Evolutionary conservation across 306 rosid genomes (phyloP).

Genomic region (Glycine soja): DNA sequence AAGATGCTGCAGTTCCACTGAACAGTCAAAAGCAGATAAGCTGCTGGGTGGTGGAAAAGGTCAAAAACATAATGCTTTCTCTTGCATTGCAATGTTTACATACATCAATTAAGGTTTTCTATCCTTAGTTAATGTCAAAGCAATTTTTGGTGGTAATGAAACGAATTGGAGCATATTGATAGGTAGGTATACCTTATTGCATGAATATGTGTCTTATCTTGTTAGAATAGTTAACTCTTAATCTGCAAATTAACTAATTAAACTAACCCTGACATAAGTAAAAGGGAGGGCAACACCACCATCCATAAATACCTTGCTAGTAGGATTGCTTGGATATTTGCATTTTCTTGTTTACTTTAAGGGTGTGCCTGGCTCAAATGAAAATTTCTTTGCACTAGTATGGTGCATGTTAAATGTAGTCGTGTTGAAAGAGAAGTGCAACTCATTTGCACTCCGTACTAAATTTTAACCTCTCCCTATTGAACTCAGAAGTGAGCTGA

Average conservation of each 20-base stretch:
- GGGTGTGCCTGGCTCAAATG: slow-evolving; percentile 23
- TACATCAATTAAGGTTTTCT: slow-evolving; percentile 23
- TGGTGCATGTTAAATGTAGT: too few relatives aligned
- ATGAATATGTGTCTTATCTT: slow-evolving; percentile 38
- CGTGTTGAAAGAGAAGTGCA: too few relatives aligned
- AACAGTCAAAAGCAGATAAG: slow-evolving; percentile 75
- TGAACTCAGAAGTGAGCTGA: neutral
- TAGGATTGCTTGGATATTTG: slow-evolving; percentile 12
- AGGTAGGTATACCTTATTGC: slow-evolving; percentile 13
- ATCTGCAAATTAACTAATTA: slow-evolving; percentile 37
- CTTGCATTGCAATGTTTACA: slow-evolving; percentile 30
- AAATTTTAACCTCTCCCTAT: too few relatives aligned
- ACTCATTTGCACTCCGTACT: too few relatives aligned
- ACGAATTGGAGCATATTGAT: slow-evolving; percentile 27
- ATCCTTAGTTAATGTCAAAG: slow-evolving; percentile 9
- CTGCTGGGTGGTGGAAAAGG: slow-evolving; percentile 90
- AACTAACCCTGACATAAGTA: slow-evolving; percentile 14
- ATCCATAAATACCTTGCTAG: slow-evolving; percentile 30
- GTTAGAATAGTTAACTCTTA: slow-evolving; percentile 25
- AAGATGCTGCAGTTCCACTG: slow-evolving; percentile 50
- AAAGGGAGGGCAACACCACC: neutral
- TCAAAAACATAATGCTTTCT: slow-evolving; percentile 47
- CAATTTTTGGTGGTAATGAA: slow-evolving; percentile 31
- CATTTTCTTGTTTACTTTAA: slow-evolving; percentile 27
- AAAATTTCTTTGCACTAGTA: neutral